A percentile compares a stretch with the other conserved stretches of the same genome.
Conservation (phyloP, 75 land plant species). For the Pinus tabuliformis region DNA sequence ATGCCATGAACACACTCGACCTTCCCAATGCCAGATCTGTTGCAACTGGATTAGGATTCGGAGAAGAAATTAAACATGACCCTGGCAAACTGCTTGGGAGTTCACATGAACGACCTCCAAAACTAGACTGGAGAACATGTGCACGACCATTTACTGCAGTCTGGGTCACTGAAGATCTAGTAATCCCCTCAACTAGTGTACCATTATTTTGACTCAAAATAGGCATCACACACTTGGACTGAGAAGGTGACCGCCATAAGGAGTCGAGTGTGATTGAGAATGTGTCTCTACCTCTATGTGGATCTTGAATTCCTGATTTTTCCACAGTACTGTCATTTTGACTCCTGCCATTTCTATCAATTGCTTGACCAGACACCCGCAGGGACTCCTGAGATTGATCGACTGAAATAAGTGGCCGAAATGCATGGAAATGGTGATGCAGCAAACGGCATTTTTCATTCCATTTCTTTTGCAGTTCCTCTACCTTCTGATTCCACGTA, state of each 20-base stretch:
- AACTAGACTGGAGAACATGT: not conserved
- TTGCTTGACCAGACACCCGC: not conserved
- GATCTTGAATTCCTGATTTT: slow-evolving; percentile 8
- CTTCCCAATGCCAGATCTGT: slow-evolving; percentile 73
- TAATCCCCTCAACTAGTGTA: not conserved
- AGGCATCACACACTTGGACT: not conserved
- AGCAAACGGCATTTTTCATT: slow-evolving; percentile 44
- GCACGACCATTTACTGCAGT: not conserved
- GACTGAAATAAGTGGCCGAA: not conserved
- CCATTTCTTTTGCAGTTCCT: slow-evolving; percentile 75
- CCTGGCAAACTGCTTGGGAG: slow-evolving; percentile 1
- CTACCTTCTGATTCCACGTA: slow-evolving; percentile 30
- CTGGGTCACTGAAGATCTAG: not conserved
- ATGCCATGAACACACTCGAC: not conserved
- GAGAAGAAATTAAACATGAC: not conserved
- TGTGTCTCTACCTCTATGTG: slow-evolving; percentile 2
- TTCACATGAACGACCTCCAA: slow-evolving; percentile 5
- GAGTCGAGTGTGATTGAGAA: not conserved
- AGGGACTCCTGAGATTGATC: not conserved
- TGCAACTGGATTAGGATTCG: slow-evolving; percentile 42
- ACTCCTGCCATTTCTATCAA: not conserved
- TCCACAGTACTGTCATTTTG: slow-evolving; percentile 7
- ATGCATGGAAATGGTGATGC: slow-evolving; percentile 38
- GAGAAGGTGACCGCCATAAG: slow-evolving; percentile 6
- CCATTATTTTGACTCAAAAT: not conserved